Evolutionary conservation across 1,284 basidiomycete species (phyloP).

Genomic region (Boletus putidus): DNA sequence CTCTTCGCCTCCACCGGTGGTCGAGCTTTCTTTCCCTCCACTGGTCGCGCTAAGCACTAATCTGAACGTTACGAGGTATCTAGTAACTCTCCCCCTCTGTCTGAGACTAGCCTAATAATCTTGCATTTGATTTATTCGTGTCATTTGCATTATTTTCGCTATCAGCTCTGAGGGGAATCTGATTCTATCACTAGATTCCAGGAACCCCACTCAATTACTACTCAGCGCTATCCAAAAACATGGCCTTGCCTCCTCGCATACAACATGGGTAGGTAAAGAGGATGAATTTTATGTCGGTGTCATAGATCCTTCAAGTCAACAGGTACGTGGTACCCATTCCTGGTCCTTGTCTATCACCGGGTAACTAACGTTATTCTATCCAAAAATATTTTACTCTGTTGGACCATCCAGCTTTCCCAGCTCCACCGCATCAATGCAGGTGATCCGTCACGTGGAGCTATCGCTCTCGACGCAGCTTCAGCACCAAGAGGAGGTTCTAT

Average conservation of each 20-base stretch:
- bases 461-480: constrained; percentile 66
- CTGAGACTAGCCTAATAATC: constrained; percentile 1
- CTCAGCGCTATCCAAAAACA: constrained; percentile 55
- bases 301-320: constrained; percentile 31
- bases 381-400: neutral
- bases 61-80: constrained; percentile 56
- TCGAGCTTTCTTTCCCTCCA: constrained; percentile 51
- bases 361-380: neutral
- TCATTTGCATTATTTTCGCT: neutral
- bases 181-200: constrained; percentile 59
- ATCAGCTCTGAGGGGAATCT: constrained; percentile 78
- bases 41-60: constrained; percentile 53
- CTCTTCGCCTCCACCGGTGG: constrained; percentile 26
- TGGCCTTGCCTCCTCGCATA: constrained; percentile 38
- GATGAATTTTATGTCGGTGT: constrained; percentile 68
- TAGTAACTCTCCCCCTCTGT: constrained; percentile 29
- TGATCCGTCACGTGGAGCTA: constrained; percentile 74
- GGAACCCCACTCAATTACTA: constrained; percentile 72
- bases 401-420: constrained; percentile 41
- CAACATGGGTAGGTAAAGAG: constrained; percentile 48
- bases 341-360: neutral
- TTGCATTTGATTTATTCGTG: neutral
- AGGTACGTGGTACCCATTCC: constrained; percentile 8
- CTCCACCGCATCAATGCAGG: constrained; percentile 70
- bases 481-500: constrained; percentile 57